Evolutionary conservation across 177 flowering plant genomes (phyloP).

Genomic region (Vitis hybrid): DNA sequence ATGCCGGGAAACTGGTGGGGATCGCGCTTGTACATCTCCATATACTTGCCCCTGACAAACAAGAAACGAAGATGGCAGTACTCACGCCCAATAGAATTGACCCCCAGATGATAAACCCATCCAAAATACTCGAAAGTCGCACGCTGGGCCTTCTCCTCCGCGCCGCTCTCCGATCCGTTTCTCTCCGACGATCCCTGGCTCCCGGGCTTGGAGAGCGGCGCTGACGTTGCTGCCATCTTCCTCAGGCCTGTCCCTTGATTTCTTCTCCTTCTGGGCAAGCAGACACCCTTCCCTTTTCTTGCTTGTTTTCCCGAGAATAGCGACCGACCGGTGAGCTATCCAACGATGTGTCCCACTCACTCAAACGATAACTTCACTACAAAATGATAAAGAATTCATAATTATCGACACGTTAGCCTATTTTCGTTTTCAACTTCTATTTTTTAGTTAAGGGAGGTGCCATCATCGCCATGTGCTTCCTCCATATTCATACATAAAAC

Average conservation of each 20-base stretch:
- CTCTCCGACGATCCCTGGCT: slow-evolving; percentile 20
- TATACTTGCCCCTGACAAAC: slow-evolving; percentile 60
- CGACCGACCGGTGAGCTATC: too few species aligned
- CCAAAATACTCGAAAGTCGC: slow-evolving; percentile 57
- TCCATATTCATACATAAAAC: too few species aligned
- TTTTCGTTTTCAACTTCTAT: too few species aligned
- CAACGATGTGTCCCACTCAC: too few species aligned
- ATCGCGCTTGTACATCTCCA: slow-evolving; percentile 84
- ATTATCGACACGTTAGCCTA: too few species aligned
- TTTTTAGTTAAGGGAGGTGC: too few species aligned
- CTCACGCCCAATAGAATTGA: slow-evolving; percentile 75
- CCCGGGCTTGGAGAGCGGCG: slow-evolving; percentile 8
- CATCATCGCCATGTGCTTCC: too few species aligned
- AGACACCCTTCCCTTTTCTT: too few species aligned
- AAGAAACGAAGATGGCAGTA: slow-evolving; percentile 83
- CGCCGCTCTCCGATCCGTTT: slow-evolving; percentile 16
- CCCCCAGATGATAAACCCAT: slow-evolving; percentile 84
- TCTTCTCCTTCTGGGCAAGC: too few species aligned
- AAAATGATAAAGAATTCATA: too few species aligned
- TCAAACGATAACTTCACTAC: too few species aligned
- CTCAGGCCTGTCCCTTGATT: background rate
- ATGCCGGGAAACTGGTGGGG: slow-evolving; percentile 78
- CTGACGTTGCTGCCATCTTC: slow-evolving; percentile 1
- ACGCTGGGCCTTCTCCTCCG: slow-evolving; percentile 19
- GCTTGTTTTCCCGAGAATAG: too few species aligned